Percentiles rank a stretch among this genome's conserved stretches.
Evolutionary conservation across 371 early-diverging fungal genomes (phyloP).

Genomic region (Furculomyces boomerangus): DNA sequence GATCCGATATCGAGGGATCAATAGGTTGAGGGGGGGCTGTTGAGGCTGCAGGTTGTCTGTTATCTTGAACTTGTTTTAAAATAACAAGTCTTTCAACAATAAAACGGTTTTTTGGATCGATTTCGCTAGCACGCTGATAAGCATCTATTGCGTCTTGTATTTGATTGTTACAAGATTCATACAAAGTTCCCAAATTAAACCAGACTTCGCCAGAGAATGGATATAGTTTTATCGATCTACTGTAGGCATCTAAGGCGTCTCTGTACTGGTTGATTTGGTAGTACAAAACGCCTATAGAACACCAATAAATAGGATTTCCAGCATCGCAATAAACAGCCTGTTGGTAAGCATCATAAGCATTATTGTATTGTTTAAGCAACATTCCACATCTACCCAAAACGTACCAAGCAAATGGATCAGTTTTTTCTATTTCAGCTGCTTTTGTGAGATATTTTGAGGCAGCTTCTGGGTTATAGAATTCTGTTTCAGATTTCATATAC

Average conservation of each 20-base stretch:
- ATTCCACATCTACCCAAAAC: slow-evolving; percentile 91
- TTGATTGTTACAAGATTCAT: slow-evolving; percentile 96
- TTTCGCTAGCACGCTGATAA: slow-evolving; percentile 78
- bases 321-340: slow-evolving; percentile 92
- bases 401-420: slow-evolving; percentile 93
- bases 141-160: slow-evolving; percentile 93
- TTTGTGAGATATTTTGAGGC: slow-evolving; percentile 69
- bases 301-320: slow-evolving; percentile 94
- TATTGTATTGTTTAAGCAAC: slow-evolving; percentile 84
- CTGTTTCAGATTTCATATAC: slow-evolving; percentile 65
- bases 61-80: slow-evolving; percentile 14
- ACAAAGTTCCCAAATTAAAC: slow-evolving; percentile 90
- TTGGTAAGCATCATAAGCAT: slow-evolving; percentile 95
- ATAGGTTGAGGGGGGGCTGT: slow-evolving; percentile 16
- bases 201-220: slow-evolving; percentile 94
- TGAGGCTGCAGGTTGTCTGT: slow-evolving; percentile 8
- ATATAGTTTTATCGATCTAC: slow-evolving; percentile 82
- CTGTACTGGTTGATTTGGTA: slow-evolving; percentile 91
- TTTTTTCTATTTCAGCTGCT: slow-evolving; percentile 67
- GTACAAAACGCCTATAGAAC: slow-evolving; percentile 94
- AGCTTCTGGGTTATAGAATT: slow-evolving; percentile 59
- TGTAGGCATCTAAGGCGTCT: slow-evolving; percentile 95
- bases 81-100: slow-evolving; percentile 44
- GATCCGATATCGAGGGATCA: slow-evolving; percentile 13
- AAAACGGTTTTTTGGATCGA: slow-evolving; percentile 66